Evolutionary conservation across 108 stramenopile species (phyloP), one percentile per base, ranked within the genome.

Genomic region (Cyclotella kingstonii): DNA sequence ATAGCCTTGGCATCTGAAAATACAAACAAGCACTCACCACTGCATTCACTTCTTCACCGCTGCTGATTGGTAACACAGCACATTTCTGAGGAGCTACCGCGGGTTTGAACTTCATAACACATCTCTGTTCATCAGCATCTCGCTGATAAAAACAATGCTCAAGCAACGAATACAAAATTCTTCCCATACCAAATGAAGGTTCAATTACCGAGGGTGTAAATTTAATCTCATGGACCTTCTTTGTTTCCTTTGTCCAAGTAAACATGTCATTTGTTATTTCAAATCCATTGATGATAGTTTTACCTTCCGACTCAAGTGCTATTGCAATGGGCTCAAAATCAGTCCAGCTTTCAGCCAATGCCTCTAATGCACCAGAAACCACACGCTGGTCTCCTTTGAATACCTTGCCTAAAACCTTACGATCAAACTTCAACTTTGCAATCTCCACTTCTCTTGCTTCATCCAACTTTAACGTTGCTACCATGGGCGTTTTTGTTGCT

Each of bases 171-270:
- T 99, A 95, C 57, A 99, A 65, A 58, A 99, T 91, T 44, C 99
- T 93, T 39, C 99, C 99, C 82, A 99, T 98, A 31, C 99, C 99
- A 73, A 98, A 99, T 9, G 96, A 97, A 3, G 99, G 99, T 77
- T 99, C 99, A 66, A 99, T 98, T 15, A 99, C 98, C 46, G 91
- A 93, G 25, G 98, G 98, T 49, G 94, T 96, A 79, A 92, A 99
- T 73, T 97, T 98, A 54, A 84, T 81, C 73, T 96, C 96, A 51
- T 95, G 87, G 25, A 99, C 93, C 65, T 80, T 95, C 67, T 95
- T 90, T 60, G 55, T 80, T 26, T 66, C 69, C 66, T 92, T 88
- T 29, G 68, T 86, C 82, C 90, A 97, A 9, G 87, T 77, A 25
- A 97, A 73, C 97, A 98, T 98, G 35, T 90, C 94, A 54, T 87